Conservation (phyloP, 2,329 filamentous ascomycete genomes). For the Penicillium sp. region DNA sequence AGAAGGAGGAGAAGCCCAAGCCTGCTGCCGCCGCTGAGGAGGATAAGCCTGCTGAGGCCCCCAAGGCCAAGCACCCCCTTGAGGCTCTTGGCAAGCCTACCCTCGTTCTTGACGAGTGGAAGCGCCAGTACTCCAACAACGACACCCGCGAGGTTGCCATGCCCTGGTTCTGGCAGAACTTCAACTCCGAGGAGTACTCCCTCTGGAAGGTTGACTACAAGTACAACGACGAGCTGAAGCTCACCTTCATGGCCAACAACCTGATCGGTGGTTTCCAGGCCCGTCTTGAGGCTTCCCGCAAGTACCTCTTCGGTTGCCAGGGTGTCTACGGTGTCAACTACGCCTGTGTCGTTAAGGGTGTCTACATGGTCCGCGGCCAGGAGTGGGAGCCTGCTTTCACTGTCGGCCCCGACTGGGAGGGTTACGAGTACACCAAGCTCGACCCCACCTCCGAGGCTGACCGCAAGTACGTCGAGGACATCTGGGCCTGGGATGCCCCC, state of each 20-base stretch:
- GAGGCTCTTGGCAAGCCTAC: conserved; percentile 78
- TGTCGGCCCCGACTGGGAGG: conserved; percentile 95
- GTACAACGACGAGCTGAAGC: conserved; percentile 97
- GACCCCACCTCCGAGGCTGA: conserved; percentile 84
- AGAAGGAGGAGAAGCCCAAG: conserved; percentile 68
- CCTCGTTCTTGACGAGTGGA: conserved; percentile 92
- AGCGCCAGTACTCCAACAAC: conserved; percentile 97
- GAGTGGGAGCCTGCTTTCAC: conserved; percentile 85
- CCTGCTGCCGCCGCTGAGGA: conserved; percentile 41
- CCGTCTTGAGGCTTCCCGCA: conserved; percentile 95
- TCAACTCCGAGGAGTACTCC: conserved; percentile 92
- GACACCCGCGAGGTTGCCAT: conserved; percentile 78
- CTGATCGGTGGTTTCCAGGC: conserved; percentile 96
- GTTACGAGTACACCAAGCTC: conserved; percentile 95
- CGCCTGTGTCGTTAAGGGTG: conserved; percentile 87
- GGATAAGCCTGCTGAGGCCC: conserved; percentile 59
- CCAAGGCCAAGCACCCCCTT: conserved; percentile 96
- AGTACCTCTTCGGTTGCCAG: conserved; percentile 91
- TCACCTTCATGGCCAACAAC: conserved; percentile 99
- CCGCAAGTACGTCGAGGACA: conserved; percentile 78
- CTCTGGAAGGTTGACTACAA: conserved; percentile 95
- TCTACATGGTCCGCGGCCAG: conserved; percentile 91
- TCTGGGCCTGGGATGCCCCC: conserved; percentile 92
- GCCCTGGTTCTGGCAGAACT: conserved; percentile 98
- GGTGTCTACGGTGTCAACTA: conserved; percentile 89